Base-by-base conservation (phyloP, 805 yeast genomes). In the Ogataea neopini region DNA sequence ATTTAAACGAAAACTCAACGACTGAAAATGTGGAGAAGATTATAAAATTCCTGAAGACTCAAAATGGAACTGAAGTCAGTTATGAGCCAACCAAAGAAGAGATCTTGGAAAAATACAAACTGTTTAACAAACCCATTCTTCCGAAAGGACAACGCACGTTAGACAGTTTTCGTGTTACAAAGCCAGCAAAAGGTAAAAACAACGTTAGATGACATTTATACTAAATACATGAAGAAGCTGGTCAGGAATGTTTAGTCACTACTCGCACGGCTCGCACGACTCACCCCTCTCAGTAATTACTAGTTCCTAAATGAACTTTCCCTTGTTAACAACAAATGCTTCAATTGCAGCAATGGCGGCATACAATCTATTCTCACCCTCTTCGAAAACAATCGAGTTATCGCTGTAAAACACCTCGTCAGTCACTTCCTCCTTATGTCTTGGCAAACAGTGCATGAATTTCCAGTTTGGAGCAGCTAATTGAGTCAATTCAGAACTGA, bases 361-460 rank as follows among this genome's bases (percentile, higher is more conserved):
- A 64, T 94, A 94, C 19, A 94, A 71, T 68, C 99, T 79, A 71
- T 94, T 94, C 72, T 94, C 99, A 40, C 96, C 99, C 73, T 94
- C 97, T 58, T 83, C 85, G 68, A 94, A 94, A 3, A 94, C 99
- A 47, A 94, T 70, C 2, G 97, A 88, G 57, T 81, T 77, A 28
- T 82, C 81, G 45, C 90, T 73, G 71, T 92, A 92, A 64, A 94
- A 94, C 1, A 94, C 94, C 38, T 86, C 96, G 66, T 94, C 99
- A 32, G 82, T 78, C 30, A 94, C 99, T 69, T 94, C 99, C 67
- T 91, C 97, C 22, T 81, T 78, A 59, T 94, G 96, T 70, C 99
- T 84, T 54, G 99, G 99, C 57, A 94, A 75, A 69, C 99, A 94
- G 67, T 94, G 99, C 98, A 94, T 91, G 70, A 94, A 94, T 66